These are phyloP conservation scores for Tylopilus subfusipes DNA, from an alignment of 768 basidiomycete genomes.

Conservation along the genomic window DNA sequence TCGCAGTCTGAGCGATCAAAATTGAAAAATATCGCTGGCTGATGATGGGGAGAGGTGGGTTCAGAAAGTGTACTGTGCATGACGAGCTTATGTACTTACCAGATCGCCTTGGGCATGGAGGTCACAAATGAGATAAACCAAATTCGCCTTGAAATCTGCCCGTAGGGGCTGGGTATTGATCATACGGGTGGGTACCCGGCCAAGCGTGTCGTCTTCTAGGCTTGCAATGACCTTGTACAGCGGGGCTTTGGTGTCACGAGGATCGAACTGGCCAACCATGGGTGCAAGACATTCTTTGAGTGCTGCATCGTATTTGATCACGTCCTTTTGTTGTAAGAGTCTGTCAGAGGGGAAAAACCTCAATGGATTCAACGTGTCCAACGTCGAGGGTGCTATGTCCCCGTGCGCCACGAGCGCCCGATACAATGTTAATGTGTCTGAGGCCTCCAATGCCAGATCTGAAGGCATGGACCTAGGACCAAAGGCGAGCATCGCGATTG, in stretches of 20 bases:
- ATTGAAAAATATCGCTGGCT: slow-evolving; percentile 68
- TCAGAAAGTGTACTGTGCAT: background rate
- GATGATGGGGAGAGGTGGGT: background rate
- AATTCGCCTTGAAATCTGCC: slow-evolving; percentile 36
- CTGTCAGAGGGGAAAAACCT: slow-evolving; percentile 41
- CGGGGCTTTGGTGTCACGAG: slow-evolving; percentile 30
- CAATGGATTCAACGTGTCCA: slow-evolving; percentile 38
- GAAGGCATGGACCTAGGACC: slow-evolving; percentile 49
- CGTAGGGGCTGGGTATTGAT: slow-evolving; percentile 35
- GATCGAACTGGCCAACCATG: slow-evolving; percentile 38
- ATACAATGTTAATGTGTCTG: slow-evolving; percentile 54
- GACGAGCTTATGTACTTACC: slow-evolving; percentile 34
- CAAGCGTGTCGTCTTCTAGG: slow-evolving; percentile 40
- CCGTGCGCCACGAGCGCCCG: slow-evolving; percentile 35
- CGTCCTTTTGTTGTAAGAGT: slow-evolving; percentile 55
- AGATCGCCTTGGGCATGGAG: slow-evolving; percentile 52
- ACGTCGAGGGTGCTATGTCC: slow-evolving; percentile 21
- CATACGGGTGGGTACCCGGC: slow-evolving; percentile 13
- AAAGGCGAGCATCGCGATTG: slow-evolving; percentile 56
- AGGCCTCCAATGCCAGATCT: slow-evolving; percentile 61
- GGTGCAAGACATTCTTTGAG: slow-evolving; percentile 44
- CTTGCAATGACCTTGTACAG: slow-evolving; percentile 38
- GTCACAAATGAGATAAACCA: slow-evolving; percentile 54
- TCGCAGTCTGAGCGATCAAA: slow-evolving; percentile 63
- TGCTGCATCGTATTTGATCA: slow-evolving; percentile 53